A percentile compares a stretch with the other conserved stretches of the same genome.
phyloP scores from a whole-genome alignment of 768 basidiomycete species.

The Mycena albidolilacea region DNA sequence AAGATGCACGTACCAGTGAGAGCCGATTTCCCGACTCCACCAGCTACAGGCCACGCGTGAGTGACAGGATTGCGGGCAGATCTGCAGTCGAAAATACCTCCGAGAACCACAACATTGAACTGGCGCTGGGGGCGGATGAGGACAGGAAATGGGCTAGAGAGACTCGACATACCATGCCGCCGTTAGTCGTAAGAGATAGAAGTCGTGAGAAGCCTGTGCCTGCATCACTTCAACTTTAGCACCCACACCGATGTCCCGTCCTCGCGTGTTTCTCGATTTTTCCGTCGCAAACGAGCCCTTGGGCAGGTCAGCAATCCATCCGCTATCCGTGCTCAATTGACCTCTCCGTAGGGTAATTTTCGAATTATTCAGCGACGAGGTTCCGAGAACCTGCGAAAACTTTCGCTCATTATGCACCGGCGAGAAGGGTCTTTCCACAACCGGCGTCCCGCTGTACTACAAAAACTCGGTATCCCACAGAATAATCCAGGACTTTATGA shows the following conservation, averaged over 20 bases:
- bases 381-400: constrained; percentile 58
- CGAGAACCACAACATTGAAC: constrained; percentile 86
- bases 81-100: constrained; percentile 63
- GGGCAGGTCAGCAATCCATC: constrained; percentile 58
- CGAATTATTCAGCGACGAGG: constrained; percentile 81
- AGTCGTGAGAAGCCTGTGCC: not conserved
- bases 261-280: constrained; percentile 82
- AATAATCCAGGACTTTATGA: constrained; percentile 85
- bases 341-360: constrained; percentile 69
- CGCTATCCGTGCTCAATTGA: constrained; percentile 24
- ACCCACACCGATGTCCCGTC: constrained; percentile 58
- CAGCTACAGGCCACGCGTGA: constrained; percentile 64
- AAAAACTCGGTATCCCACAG: constrained; percentile 71
- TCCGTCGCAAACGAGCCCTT: constrained; percentile 61
- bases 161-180: constrained; percentile 30
- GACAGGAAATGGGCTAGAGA: constrained; percentile 3
- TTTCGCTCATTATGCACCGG: constrained; percentile 92
- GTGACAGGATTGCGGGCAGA: not conserved
- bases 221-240: too few relatives aligned
- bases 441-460: constrained; percentile 85
- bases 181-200: constrained; percentile 33
- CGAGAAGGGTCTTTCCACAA: constrained; percentile 80
- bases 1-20: constrained; percentile 65
- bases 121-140: constrained; percentile 61
- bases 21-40: constrained; percentile 92